These are phyloP conservation scores for Aspergillus candidus DNA, from an alignment of 2,329 filamentous ascomycete species.

Conservation along the genomic window DNA sequence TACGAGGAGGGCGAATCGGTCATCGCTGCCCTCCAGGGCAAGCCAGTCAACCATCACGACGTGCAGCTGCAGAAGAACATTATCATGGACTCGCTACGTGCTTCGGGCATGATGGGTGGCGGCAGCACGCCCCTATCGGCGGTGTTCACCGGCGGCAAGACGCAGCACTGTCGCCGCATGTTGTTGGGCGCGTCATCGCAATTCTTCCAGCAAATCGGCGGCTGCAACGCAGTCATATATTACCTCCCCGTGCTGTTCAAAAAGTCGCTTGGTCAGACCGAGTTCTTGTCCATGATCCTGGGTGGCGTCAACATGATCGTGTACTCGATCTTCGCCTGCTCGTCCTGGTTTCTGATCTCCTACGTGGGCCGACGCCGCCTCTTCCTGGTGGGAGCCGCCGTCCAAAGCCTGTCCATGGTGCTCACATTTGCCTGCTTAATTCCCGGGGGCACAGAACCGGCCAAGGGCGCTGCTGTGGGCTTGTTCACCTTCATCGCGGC, in stretches of 20 bases:
- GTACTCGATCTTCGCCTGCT: constrained; percentile 20
- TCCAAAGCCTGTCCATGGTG: constrained; percentile 23
- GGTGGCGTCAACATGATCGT: constrained; percentile 43
- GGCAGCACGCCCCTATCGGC: constrained; percentile 48
- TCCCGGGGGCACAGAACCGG: constrained; percentile 5
- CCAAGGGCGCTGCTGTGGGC: constrained; percentile 29
- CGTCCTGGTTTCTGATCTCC: constrained; percentile 39
- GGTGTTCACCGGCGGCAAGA: constrained; percentile 23
- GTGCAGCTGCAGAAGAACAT: constrained; percentile 46
- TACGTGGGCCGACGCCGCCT: constrained; percentile 31
- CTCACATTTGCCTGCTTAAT: constrained; percentile 21
- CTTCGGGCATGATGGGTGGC: constrained; percentile 35
- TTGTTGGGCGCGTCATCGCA: constrained; percentile 25
- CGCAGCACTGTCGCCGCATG: constrained; percentile 26
- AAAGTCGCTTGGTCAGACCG: constrained; percentile 30
- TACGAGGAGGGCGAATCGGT: constrained; percentile 41
- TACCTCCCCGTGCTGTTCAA: constrained; percentile 42
- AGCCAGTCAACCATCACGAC: constrained; percentile 45
- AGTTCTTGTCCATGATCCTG: constrained; percentile 41
- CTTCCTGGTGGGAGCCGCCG: constrained; percentile 17
- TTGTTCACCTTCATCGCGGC: constrained; percentile 61
- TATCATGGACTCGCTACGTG: constrained; percentile 56
- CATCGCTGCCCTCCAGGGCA: constrained; percentile 41
- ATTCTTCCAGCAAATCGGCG: constrained; percentile 40
- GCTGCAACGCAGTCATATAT: constrained; percentile 43